These are phyloP conservation scores for Myrica gale DNA, from an alignment of 306 rosid species.

Conservation along the genomic window DNA sequence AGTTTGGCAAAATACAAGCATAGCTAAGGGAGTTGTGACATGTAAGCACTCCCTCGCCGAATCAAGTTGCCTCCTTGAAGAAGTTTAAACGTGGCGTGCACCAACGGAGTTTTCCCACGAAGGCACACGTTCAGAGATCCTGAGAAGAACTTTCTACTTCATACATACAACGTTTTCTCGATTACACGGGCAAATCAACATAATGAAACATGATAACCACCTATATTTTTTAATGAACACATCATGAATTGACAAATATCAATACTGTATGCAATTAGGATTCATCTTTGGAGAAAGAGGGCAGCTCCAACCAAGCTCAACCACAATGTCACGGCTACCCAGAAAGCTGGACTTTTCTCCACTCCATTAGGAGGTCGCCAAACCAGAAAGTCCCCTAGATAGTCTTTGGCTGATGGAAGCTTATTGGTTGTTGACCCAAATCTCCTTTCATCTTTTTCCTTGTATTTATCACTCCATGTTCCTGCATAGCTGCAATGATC, in stretches of 20 bases:
- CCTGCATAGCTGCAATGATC: constrained; percentile 67
- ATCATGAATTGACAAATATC: constrained; percentile 33
- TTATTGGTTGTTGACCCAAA: constrained; percentile 62
- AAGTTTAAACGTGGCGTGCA: not conserved
- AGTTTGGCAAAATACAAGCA: too few relatives aligned
- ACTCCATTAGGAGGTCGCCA: constrained; percentile 85
- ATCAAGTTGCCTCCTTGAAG: not conserved
- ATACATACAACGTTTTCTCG: constrained; percentile 28
- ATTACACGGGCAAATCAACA: constrained; percentile 22
- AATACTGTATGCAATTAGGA: constrained; percentile 10
- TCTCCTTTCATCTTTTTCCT: constrained; percentile 54
- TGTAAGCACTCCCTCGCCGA: not conserved
- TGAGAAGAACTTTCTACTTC: not conserved
- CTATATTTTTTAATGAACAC: constrained; percentile 20
- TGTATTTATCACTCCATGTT: constrained; percentile 87
- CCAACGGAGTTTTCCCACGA: not conserved
- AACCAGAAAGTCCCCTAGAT: constrained; percentile 73
- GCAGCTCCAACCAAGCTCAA: constrained; percentile 90
- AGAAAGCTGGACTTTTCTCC: constrained; percentile 63
- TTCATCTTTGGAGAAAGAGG: constrained; percentile 69
- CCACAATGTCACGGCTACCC: constrained; percentile 85
- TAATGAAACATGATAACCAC: constrained; percentile 15
- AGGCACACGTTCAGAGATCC: too few relatives aligned
- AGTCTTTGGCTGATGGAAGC: constrained; percentile 70
- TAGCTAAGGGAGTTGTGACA: too few relatives aligned